Conservation (phyloP, 2,329 filamentous ascomycete species). For the Hawksworthiomyces lignivorus region DNA sequence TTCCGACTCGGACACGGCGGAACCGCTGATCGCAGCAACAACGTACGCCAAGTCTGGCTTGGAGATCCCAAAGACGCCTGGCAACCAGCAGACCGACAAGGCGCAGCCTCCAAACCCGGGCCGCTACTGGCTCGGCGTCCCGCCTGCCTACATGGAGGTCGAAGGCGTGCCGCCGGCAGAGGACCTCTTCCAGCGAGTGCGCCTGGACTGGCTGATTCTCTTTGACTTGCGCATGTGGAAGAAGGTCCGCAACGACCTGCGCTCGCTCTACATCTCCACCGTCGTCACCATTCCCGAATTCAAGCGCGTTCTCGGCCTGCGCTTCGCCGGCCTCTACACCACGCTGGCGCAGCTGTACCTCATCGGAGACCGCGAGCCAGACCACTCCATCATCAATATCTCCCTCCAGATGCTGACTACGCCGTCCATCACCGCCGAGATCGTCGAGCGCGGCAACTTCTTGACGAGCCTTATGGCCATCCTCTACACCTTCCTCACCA, state of each 20-base stretch:
- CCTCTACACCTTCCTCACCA: constrained; percentile 93
- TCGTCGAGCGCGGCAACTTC: constrained; percentile 92
- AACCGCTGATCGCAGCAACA: constrained; percentile 54
- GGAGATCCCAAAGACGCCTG: constrained; percentile 77
- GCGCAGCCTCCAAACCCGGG: constrained; percentile 54
- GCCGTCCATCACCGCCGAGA: constrained; percentile 90
- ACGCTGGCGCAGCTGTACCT: constrained; percentile 89
- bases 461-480: constrained; percentile 93
- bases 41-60: constrained; percentile 58
- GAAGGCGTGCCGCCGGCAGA: constrained; percentile 65
- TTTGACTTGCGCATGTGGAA: constrained; percentile 98
- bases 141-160: constrained; percentile 57
- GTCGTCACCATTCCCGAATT: constrained; percentile 94
- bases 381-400: constrained; percentile 97
- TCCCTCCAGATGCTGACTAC: constrained; percentile 96
- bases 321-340: constrained; percentile 94
- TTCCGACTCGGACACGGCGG: constrained; percentile 65
- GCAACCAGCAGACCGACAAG: constrained; percentile 32
- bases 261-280: constrained; percentile 91
- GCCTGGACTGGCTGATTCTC: constrained; percentile 87
- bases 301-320: constrained; percentile 83
- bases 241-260: constrained; percentile 79
- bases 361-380: constrained; percentile 90
- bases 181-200: constrained; percentile 80
- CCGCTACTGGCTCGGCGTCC: constrained; percentile 80